phyloP scores from a whole-genome alignment of 192 early-diverging fungal species.

The Polychytrium aggregatum region DNA sequence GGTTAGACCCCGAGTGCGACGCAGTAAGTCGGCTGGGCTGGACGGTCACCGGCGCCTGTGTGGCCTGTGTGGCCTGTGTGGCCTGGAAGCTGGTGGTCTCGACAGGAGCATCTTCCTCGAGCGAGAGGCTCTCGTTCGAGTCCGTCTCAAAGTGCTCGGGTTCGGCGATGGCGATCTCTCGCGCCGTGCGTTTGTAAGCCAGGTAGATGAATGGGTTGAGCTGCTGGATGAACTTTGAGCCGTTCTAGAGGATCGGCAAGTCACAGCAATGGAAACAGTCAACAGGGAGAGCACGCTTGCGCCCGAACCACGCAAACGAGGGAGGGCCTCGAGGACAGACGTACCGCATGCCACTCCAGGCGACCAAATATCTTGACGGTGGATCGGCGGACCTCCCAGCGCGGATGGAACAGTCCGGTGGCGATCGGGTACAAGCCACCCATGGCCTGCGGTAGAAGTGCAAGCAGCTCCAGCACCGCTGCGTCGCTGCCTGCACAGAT shows the following conservation, averaged over 20 bases:
- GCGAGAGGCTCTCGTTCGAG: too few relatives aligned
- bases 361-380: conserved; percentile 64
- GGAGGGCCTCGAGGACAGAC: background rate
- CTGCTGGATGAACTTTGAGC: conserved; percentile 9
- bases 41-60: too few relatives aligned
- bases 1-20: too few relatives aligned
- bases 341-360: conserved; percentile 53
- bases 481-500: conserved; percentile 56
- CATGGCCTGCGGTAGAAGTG: conserved; percentile 61
- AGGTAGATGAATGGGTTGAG: conserved; percentile 13
- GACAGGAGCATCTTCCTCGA: too few relatives aligned
- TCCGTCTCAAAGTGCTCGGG: too few relatives aligned
- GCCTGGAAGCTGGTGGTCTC: too few relatives aligned
- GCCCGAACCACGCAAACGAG: background rate
- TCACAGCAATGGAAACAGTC: background rate
- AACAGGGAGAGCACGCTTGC: background rate
- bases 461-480: conserved; percentile 72
- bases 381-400: conserved; percentile 50
- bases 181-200: conserved; percentile 3
- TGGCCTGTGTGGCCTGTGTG: too few relatives aligned
- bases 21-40: too few relatives aligned
- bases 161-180: too few relatives aligned
- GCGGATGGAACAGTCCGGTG: conserved; percentile 67
- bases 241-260: conserved; percentile 1
- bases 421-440: conserved; percentile 75